Conservation (phyloP, 1,139 yeast genomes). For the Candida albicans region DNA sequence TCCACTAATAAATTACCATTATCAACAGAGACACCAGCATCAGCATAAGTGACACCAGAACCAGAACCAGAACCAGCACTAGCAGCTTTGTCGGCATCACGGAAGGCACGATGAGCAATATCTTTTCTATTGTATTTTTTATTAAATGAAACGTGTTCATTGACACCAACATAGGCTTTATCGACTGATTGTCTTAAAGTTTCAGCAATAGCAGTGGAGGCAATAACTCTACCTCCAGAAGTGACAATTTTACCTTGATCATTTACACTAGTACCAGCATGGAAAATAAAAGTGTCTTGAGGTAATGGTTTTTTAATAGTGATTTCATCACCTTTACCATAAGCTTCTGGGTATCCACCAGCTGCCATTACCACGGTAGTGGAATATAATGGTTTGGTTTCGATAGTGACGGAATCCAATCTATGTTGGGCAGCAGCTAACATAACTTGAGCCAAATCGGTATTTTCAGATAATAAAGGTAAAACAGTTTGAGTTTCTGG, state of each 20-base stretch:
- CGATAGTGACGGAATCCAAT: conserved; percentile 77
- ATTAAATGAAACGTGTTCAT: conserved; percentile 62
- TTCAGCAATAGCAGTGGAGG: conserved; percentile 82
- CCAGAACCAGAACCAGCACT: conserved; percentile 16
- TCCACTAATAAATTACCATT: conserved; percentile 89
- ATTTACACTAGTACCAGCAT: conserved; percentile 78
- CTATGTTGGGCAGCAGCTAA: conserved; percentile 94
- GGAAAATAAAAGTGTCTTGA: conserved; percentile 71
- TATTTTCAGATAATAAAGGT: conserved; percentile 76
- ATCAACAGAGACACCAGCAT: conserved; percentile 97
- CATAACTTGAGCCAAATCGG: conserved; percentile 90
- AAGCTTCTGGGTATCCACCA: conserved; percentile 92
- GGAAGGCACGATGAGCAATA: conserved; percentile 95
- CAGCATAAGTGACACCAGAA: conserved; percentile 75
- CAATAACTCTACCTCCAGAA: conserved; percentile 96
- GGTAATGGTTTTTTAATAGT: conserved; percentile 53
- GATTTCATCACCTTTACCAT: conserved; percentile 84
- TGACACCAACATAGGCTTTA: conserved; percentile 80
- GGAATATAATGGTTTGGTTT: conserved; percentile 62
- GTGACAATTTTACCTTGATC: conserved; percentile 67
- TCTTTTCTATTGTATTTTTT: conserved; percentile 86
- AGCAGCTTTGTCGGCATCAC: conserved; percentile 38
- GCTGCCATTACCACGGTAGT: conserved; percentile 97
- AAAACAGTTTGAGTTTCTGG: conserved; percentile 98
- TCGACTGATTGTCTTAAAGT: conserved; percentile 79